Base-by-base conservation (phyloP, 1,284 basidiomycete species). In the Cystobasidiaceae sp. region DNA sequence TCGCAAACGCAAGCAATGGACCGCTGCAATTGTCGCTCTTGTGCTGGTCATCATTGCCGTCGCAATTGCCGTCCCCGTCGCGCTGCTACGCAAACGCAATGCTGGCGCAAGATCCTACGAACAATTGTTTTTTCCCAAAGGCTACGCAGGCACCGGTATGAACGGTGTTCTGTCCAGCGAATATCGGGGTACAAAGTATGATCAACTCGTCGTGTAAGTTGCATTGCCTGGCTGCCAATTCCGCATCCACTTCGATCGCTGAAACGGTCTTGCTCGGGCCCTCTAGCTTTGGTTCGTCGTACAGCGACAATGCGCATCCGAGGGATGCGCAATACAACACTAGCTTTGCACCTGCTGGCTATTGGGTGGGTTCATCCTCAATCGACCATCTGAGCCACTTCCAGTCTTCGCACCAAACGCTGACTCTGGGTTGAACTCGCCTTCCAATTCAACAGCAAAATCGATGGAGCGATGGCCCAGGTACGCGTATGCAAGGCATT, bases 131-230 rank as follows among this genome's bases (percentile, higher is more conserved):
- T 52, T 52, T 19, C 50, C 50, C 8, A 15, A 32, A 37, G 50
- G 50, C 28, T 25, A 21, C 6, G 30, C 23, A 17, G 46, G 46
- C 17, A 49, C 46, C 30, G 32, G 50, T 19, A 17, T 52, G 8
- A 52, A 52, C 27, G 50, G 50, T 21, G 28, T 33, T 8, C 3
- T 52, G 4, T 27, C 28, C n/a, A 27, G 32, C 3, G 6, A 33
- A 52, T 13, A 19, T 5, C n/a, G 15, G 8, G 9, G 27, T 21
- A 25, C 17, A 3, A 30, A 4, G 15, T 52, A 52, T 19, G 32
- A 52, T 19, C 50, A 52, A 25, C 50, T 52, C 4, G 17, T 52
- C 19, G 50, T 34, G 50, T 52, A 25, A 46, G 44, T 46, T 23
- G 9, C n/a, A 39, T 39, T 6, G 46, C 23, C 8, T 6, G 44